Base-by-base conservation (phyloP, 2,329 filamentous ascomycete species). In the Fusarium sp. region DNA sequence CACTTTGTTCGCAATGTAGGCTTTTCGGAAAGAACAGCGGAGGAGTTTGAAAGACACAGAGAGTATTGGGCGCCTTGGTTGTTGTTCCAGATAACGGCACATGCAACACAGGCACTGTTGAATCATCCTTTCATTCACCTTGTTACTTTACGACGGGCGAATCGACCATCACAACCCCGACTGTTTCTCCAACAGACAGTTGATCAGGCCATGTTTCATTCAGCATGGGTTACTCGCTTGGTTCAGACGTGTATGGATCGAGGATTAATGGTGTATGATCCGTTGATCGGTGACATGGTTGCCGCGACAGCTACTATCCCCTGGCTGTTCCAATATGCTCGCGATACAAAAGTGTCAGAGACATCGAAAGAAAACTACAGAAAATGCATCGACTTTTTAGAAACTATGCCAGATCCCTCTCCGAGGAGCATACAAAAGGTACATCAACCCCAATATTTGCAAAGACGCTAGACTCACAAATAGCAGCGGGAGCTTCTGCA, bases 61-160 rank as follows among this genome's bases (percentile, higher is more conserved):
- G 71, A 73, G 34, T 73, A 73, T 8, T 73, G 71, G 71, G 63
- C 47, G 2, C 67, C 71, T 0, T 73, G 71, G 71, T 26, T 73
- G 1, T 15, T 65, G 0, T 70, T 72, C 5, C 69, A 73, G 34
- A 72, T 73, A 4, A 41, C 62, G 6, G 65, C 69, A 0, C 71
- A 73, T 6, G 66, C 69, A 3, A 57, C 71, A 4, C 69, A 72
- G 1, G 71, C 49, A 0, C 10, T 72, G 2, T 36, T 73, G 1
- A 70, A 73, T 3, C 72, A 73, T 0, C 71, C 71, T 0, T 73
- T 73, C 8, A 70, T 73, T 0, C 71, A 73, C 2, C 71, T 73
- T 1, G 67, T 72, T 0, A 67, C 65, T 0, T 40, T 71, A 1
- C 61, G 67, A n/a, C 47, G 54, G 15, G 58, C 45, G 0, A 68